A percentile compares a stretch with the other conserved stretches of the same genome.
Evolutionary conservation across 2,329 filamentous ascomycete genomes (phyloP).

Genomic region (Shiraia sp.): DNA sequence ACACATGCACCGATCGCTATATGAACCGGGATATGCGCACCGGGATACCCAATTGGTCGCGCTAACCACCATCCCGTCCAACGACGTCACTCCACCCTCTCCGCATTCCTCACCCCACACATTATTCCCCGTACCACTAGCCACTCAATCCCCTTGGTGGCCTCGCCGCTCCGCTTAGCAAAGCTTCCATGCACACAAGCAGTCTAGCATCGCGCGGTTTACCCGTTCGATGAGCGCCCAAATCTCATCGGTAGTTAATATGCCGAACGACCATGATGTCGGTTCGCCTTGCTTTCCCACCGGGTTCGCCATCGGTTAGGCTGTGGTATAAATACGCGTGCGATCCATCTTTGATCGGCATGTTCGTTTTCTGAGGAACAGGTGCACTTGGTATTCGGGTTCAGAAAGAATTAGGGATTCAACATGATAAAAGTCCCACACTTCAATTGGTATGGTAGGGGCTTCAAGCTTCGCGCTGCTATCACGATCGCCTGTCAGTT

Average conservation of each 20-base stretch:
- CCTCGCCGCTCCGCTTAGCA: neutral
- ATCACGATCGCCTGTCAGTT: constrained; percentile 37
- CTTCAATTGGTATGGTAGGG: constrained; percentile 30
- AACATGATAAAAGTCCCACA: constrained; percentile 28
- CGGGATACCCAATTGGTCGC: neutral
- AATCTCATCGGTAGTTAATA: neutral
- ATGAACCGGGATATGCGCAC: neutral
- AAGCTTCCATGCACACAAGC: neutral
- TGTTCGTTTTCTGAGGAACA: neutral
- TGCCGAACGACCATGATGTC: constrained; percentile 1
- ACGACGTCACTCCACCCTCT: constrained; percentile 1
- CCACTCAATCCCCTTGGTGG: neutral
- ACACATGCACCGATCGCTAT: too few species aligned
- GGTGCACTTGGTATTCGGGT: too few species aligned
- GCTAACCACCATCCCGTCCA: neutral
- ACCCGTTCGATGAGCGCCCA: neutral
- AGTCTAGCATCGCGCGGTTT: neutral
- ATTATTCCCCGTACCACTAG: constrained; percentile 1
- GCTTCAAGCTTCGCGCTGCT: constrained; percentile 30
- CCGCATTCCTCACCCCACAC: constrained; percentile 1
- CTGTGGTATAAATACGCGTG: neutral
- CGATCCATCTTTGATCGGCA: neutral
- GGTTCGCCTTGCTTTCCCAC: neutral
- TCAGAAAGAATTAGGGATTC: too few species aligned
- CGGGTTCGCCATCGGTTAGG: neutral